Base-by-base conservation (phyloP, 2,329 filamentous ascomycete genomes). In the Exophiala sp. region DNA sequence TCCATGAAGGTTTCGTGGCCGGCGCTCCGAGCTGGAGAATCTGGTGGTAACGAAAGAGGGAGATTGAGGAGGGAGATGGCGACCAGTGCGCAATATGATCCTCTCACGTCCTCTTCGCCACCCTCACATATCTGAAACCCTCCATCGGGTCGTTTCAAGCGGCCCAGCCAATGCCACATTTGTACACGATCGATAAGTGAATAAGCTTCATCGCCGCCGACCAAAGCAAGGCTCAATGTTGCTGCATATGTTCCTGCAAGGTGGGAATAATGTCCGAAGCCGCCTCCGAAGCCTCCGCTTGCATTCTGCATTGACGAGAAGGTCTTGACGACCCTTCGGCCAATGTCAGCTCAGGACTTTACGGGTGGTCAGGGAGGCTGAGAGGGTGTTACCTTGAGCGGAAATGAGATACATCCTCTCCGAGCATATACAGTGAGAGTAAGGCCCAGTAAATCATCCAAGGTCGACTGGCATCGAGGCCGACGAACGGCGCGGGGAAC, bases 371-470 rank as follows among this genome's bases (percentile, higher is more conserved):
- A 27, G 22, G 43, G 43, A 45, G 21, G 14, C 24, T 10, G 24
- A 32, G 10, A 37, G 13, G n/a, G 18, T 19, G 32, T 14, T 57
- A 80, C 69, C 78, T 76, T 57, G 85, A 72, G 48, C 83, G 79
- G 67, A 88, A 91, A 48, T 66, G 62, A 6, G 70, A 73, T 32
- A 80, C 68, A 65, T 95, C 87, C 64, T 89, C 81, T 41, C 88
- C 89, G 43, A 98, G 72, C 27, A 90, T 74, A 21, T 78, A 74
- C 57, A 98, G 73, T 2, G 80, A 88, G 27, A 83, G 80, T 46
- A 97, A 73, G 46, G 80, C 86, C 93, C 93, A 98, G 71, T 96
- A 97, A 57, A 95, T 77, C 63, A 95, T 79, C 93, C 93, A 98
- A 8, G 93, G 90, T 48, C 91, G 77, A 64, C 86, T 90, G 24